Base-by-base conservation (phyloP, 2,329 filamentous ascomycete species). In the Ophiostoma sp. region DNA sequence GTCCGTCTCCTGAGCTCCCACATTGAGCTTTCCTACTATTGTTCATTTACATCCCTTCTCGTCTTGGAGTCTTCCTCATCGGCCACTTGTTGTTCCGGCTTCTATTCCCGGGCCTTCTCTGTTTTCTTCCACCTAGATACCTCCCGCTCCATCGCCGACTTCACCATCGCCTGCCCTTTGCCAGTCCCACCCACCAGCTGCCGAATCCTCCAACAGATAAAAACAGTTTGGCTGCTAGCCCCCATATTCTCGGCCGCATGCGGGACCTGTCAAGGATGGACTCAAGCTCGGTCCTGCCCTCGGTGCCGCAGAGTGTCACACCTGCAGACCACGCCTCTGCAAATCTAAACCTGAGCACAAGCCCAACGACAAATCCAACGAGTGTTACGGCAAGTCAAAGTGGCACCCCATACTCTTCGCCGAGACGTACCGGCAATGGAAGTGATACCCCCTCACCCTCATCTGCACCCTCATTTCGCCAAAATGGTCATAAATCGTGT, bases 401-500 rank as follows among this genome's bases (percentile, higher is more conserved):
- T 39, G 20, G 1, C 8, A 65, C 62, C 2, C 62, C 62, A 36
- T 39, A 7, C 35, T 39, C 20, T 39, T 65, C 62, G 20, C 62
- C 62, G 33, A 39, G 35, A 65, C 62, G 41, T 15, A 23, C 33
- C 35, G 62, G 33, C 33, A 65, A 65, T 23, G 62, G 62, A 20
- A 65, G 62, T 35, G 62, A 65, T 31, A 65, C 62, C 11, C 41
- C 62, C 4, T 65, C 62, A 8, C 62, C 62, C 17, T 41, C 62
- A 4, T n/a, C 35, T 1, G 62, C 11, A 23, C 62, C 62, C 17
- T 7, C 62, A 8, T 65, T 65, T 20, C 62, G 62, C 10, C 62
- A 65, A 27, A 65, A 65, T 39, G 62, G 62, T 10, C 62, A 75
- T 70, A 79, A 76, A 71, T 77, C 78, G 6, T 81, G 80, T 74